phyloP scores from a whole-genome alignment of 2,329 filamentous ascomycete species.

The Phaeomoniella chlamydospora region DNA sequence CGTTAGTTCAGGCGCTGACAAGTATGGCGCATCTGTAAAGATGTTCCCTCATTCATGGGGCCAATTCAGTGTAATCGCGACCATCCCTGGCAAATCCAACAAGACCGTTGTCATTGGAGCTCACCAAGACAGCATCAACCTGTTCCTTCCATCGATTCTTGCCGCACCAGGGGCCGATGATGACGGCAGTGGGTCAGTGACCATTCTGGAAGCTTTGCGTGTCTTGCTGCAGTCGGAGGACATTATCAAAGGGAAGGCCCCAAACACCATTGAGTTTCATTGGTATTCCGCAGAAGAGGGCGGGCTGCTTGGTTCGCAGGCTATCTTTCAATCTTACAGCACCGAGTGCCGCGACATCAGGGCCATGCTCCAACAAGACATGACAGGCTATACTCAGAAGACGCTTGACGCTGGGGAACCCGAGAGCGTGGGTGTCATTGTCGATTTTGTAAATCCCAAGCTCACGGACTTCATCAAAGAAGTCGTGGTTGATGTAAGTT shows the following conservation, averaged over 20 bases:
- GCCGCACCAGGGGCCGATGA: conserved; percentile 89
- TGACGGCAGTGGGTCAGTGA: conserved; percentile 84
- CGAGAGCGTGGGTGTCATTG: conserved; percentile 84
- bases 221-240: conserved; percentile 61
- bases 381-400: conserved; percentile 79
- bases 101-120: conserved; percentile 80
- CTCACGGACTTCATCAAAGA: conserved; percentile 85
- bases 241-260: conserved; percentile 54
- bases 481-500: conserved; percentile 52
- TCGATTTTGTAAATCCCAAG: conserved; percentile 71
- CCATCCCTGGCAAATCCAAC: conserved; percentile 72
- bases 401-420: conserved; percentile 69
- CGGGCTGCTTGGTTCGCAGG: conserved; percentile 75
- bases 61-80: conserved; percentile 82
- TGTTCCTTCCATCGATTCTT: conserved; percentile 72
- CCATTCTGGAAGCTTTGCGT: conserved; percentile 81
- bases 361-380: conserved; percentile 97
- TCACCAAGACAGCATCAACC: conserved; percentile 90
- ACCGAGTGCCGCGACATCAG: conserved; percentile 61
- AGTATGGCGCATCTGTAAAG: conserved; percentile 51
- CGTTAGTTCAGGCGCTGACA: conserved; percentile 52
- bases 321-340: conserved; percentile 73
- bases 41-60: conserved; percentile 75
- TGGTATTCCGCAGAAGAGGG: conserved; percentile 91
- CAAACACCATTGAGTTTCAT: conserved; percentile 90